phyloP scores from a whole-genome alignment of 768 basidiomycete genomes.

The Boletus vinaceobasis region DNA sequence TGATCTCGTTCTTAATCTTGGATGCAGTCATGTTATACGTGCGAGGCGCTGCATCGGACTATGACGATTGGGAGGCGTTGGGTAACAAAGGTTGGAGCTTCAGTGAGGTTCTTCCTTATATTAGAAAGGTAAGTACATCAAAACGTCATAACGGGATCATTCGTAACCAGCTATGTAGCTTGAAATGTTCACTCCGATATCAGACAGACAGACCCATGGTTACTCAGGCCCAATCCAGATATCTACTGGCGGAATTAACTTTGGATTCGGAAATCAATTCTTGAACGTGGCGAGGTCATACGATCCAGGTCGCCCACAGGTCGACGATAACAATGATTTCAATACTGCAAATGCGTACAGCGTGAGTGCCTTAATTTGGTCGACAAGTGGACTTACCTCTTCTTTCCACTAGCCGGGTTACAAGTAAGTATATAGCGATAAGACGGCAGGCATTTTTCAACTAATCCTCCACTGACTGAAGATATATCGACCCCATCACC shows the following conservation, averaged over 20 bases:
- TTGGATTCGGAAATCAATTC: conserved; percentile 37
- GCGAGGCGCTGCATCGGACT: conserved; percentile 59
- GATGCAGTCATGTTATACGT: conserved; percentile 47
- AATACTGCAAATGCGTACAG: conserved; percentile 22
- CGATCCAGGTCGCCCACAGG: conserved; percentile 42
- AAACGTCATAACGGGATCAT: not conserved
- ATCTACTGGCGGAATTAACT: conserved; percentile 3
- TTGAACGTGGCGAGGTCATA: conserved; percentile 43
- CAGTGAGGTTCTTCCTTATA: conserved; percentile 50
- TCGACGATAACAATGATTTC: conserved; percentile 50
- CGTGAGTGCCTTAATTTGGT: conserved; percentile 9
- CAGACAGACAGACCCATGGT: conserved; percentile 36
- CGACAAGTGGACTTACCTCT: not conserved
- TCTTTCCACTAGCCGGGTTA: conserved; percentile 9
- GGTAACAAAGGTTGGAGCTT: conserved; percentile 63
- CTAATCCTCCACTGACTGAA: conserved; percentile 17
- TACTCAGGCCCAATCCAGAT: conserved; percentile 32
- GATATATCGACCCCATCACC: conserved; percentile 50
- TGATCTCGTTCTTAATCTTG: not conserved
- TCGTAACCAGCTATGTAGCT: conserved; percentile 44
- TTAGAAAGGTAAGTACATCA: conserved; percentile 45
- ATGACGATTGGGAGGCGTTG: conserved; percentile 53
- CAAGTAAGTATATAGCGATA: conserved; percentile 10
- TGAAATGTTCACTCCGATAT: conserved; percentile 34
- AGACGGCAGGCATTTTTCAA: too few relatives aligned